Evolutionary conservation across 768 basidiomycete species (phyloP), one percentile per base, ranked within the genome.

Genomic region (Crucibulum laeve): DNA sequence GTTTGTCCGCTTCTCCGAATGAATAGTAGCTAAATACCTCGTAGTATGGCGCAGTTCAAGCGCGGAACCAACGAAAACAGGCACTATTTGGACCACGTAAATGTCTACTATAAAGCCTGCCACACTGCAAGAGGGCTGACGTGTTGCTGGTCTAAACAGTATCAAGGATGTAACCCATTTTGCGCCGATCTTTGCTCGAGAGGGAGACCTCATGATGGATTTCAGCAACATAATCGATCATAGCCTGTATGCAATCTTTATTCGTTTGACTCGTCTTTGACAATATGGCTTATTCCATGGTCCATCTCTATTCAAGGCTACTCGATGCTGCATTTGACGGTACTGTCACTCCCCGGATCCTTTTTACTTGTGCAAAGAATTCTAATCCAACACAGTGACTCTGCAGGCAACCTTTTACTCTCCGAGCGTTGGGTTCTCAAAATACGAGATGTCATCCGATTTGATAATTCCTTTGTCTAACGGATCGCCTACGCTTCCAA

Each of bases 31-130:
- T 8, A 10, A 30, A 8, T 8, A 10, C 11, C 14, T 19, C 5
- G 10, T 24, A 82, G 82, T 84, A 39, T 84, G 81, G 81, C 70
- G 82, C 8, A 80, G 75, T 23, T 82, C 79, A 2, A 82, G 80
- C 30, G 76, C 82, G 0, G 81, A 84, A 53, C 82, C 81, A 0
- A 78, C 74, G 0, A 53, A 47, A 21, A 68, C 70, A 2, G 82
- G 80, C 1, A 84, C 83, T 44, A 72, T 79, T 24, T 84, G 81
- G 81, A 83, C 73, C n/a, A 76, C 64, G 68, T 51, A 58, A 50
- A 44, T 11, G 21, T 10, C 14, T 21, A 21, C 19, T 3, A 17
- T 10, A 10, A n/a, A 30, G 10, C 8, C 10, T n/a, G 28, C 28
- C 28, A 30, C 8, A 30, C 28, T 10, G n/a, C n/a, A 30, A 30